A percentile compares a stretch with the other conserved stretches of the same genome.
phyloP scores from a whole-genome alignment of 2,329 filamentous ascomycete species.

The Calonectria honghensis region DNA sequence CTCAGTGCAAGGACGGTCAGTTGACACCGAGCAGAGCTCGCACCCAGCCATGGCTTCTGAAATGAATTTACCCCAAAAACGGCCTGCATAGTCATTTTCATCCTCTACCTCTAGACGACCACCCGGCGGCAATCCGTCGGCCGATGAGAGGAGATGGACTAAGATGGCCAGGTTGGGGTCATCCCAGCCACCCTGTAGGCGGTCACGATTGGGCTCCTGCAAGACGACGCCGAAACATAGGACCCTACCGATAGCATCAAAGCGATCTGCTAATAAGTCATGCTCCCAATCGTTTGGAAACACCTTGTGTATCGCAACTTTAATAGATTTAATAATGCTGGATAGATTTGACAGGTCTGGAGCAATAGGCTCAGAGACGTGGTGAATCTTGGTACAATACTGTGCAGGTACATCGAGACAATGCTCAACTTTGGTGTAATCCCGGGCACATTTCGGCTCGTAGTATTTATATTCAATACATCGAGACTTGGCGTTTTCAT shows the following conservation, averaged over 20 bases:
- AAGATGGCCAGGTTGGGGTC: conserved; percentile 41
- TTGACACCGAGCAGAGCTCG: conserved; percentile 16
- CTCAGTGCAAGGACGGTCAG: conserved; percentile 25
- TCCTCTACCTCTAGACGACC: not conserved
- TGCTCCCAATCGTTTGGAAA: conserved; percentile 38
- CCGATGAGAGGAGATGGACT: conserved; percentile 26
- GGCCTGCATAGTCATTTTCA: not conserved
- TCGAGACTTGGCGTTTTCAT: conserved; percentile 27
- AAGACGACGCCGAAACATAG: conserved; percentile 46
- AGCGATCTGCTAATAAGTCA: not conserved
- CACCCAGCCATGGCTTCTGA: conserved; percentile 34
- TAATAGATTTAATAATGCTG: conserved; percentile 34
- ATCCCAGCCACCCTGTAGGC: conserved; percentile 35
- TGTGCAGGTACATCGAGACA: conserved; percentile 39
- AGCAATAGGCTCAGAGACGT: conserved; percentile 44
- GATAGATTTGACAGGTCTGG: conserved; percentile 42
- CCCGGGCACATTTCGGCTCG: not conserved
- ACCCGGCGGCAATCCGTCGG: not conserved
- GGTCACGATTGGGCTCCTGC: conserved; percentile 3
- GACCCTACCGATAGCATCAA: conserved; percentile 33
- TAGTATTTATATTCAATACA: conserved; percentile 39
- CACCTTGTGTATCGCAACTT: not conserved
- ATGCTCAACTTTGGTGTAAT: conserved; percentile 38
- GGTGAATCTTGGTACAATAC: conserved; percentile 33
- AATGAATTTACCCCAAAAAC: conserved; percentile 31